Evolutionary conservation across 2,329 filamentous ascomycete genomes (phyloP), one percentile per base, ranked within the genome.

Genomic region (Fusarium sp.): DNA sequence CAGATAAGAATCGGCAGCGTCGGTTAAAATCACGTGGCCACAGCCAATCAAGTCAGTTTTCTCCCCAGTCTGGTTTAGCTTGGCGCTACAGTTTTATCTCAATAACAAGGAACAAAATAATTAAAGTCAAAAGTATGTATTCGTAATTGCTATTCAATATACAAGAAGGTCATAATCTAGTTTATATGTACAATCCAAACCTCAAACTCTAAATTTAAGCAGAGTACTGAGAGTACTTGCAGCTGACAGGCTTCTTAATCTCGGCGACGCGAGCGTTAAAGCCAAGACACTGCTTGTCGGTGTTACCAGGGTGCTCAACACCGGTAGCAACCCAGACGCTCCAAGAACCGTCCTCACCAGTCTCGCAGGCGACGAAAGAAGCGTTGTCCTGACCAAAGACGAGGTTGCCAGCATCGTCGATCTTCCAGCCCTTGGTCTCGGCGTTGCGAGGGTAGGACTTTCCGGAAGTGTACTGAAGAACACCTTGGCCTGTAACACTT

Each of bases 291-390:
- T 72, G 77, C 47, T 74, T n/a, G 65, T 79, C 56, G 3, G 8
- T 79, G 14, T 78, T 76, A 6, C 67, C 83, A 40, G 84, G 83
- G 46, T 77, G 69, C 4, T 45, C 10, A 30, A 74, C 38, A 4
- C 79, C 82, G 3, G 74, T 55, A 3, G 59, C 44, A 6, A 82
- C 62, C 81, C 81, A 83, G 59, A 84, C 52, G 44, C 59, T 72
- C 81, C 81, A 88, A 16, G 83, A 75, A 8, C 79, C 81, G 4
- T 83, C 79, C 11, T 24, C 32, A 67, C 78, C 77, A 68, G 77
- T 76, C 24, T 85, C 85, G 81, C 88, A 90, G 11, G 86, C 88
- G 56, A 86, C 72, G 75, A 89, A 82, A 53, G 80, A 81, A 58
- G 80, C 59, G 2, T 32, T 24, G 8, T 40, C 20, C 6, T 22